These are phyloP conservation scores for Calocybe indica DNA, from an alignment of 768 basidiomycete species.

Conservation along the genomic window DNA sequence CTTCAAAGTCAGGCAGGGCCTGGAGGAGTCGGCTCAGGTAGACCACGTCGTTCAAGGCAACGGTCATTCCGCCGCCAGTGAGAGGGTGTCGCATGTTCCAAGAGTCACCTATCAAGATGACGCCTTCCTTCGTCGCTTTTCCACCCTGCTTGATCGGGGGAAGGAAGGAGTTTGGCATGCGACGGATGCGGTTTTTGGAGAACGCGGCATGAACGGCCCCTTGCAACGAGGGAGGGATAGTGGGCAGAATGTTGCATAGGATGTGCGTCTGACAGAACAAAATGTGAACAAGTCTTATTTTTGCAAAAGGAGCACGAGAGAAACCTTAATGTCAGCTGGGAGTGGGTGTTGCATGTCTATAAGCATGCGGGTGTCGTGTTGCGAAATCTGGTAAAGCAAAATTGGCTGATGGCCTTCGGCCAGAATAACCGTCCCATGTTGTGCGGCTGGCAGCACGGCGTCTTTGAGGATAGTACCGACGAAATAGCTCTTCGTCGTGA, in stretches of 20 bases:
- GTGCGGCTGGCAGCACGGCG: constrained; percentile 60
- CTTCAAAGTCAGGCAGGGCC: constrained; percentile 31
- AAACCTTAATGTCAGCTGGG: constrained; percentile 75
- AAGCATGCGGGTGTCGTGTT: constrained; percentile 88
- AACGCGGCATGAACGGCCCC: constrained; percentile 59
- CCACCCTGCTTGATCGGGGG: constrained; percentile 69
- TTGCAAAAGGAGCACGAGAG: constrained; percentile 9
- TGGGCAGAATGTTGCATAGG: constrained; percentile 64
- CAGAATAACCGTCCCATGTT: constrained; percentile 82
- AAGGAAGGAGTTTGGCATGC: constrained; percentile 95
- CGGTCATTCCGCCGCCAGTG: constrained; percentile 98
- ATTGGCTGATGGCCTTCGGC: constrained; percentile 82
- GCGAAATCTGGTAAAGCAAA: constrained; percentile 86
- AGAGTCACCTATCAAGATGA: constrained; percentile 86
- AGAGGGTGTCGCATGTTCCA: constrained; percentile 99
- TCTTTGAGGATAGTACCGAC: constrained; percentile 82
- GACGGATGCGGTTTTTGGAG: constrained; percentile 73
- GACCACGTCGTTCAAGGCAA: constrained; percentile 84
- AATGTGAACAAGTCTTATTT: constrained; percentile 1
- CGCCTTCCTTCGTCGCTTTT: constrained; percentile 52
- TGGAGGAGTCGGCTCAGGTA: constrained; percentile 59
- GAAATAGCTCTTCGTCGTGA: constrained; percentile 70
- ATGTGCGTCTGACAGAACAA: constrained; percentile 51
- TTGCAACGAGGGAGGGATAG: constrained; percentile 73
- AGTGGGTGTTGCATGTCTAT: constrained; percentile 84